Conservation (phyloP, 768 basidiomycete genomes). For the Macrolepiota fuliginosa region DNA sequence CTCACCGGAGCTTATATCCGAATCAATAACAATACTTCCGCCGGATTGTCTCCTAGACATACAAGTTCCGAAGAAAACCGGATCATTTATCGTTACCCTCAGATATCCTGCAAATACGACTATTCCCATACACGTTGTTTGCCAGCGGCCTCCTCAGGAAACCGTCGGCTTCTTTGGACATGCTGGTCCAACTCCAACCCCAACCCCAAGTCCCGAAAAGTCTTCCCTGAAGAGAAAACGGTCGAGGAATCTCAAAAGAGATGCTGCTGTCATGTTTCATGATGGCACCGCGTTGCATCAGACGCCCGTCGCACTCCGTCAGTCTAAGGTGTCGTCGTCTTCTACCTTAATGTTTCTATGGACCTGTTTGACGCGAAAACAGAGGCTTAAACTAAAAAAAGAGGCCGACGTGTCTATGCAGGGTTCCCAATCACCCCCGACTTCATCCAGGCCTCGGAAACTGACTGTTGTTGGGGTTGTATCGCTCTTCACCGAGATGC, state of each 20-base stretch:
- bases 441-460: neutral
- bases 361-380: neutral
- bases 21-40: neutral
- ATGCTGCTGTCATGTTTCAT: neutral
- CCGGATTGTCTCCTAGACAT: neutral
- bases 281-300: neutral
- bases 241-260: neutral
- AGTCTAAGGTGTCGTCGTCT: neutral
- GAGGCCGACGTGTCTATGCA: neutral
- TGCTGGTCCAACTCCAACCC: slow-evolving; percentile 2
- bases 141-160: neutral
- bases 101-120: neutral
- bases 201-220: neutral
- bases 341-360: too few species aligned
- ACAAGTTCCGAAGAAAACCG: neutral
- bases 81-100: neutral
- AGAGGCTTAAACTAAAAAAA: slow-evolving; percentile 2
- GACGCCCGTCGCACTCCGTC: neutral
- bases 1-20: slow-evolving; percentile 1
- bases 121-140: neutral
- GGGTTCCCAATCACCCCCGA: neutral
- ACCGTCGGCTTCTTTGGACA: slow-evolving; percentile 2
- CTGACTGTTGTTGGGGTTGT: slow-evolving; percentile 3
- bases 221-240: slow-evolving; percentile 1
- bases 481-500: slow-evolving; percentile 2